Percentiles rank a stretch among this genome's conserved stretches.
Conservation (phyloP, 2,329 filamentous ascomycete genomes). For the Penicillium aurantiogriseum region DNA sequence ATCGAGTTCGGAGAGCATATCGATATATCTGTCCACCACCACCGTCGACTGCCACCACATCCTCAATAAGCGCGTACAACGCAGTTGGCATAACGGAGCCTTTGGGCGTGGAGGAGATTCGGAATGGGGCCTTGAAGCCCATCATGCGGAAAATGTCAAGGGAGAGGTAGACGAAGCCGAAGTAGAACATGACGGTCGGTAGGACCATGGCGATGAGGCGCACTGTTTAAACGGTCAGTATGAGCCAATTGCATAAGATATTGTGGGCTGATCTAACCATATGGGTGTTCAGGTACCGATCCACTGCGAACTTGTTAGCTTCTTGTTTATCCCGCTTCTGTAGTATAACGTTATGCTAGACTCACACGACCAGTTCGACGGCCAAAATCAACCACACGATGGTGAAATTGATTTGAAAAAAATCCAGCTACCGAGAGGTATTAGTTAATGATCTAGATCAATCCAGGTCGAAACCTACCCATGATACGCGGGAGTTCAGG, state of each 20-base stretch:
- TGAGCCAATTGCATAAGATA: background rate
- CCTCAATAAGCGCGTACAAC: conserved; percentile 65
- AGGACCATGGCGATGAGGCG: conserved; percentile 47
- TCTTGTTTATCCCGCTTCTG: background rate
- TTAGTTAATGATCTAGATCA: conserved; percentile 5
- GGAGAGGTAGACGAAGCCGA: conserved; percentile 42
- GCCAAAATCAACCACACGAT: conserved; percentile 46
- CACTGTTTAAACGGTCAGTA: conserved; percentile 27
- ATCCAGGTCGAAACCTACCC: conserved; percentile 30
- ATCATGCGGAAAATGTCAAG: conserved; percentile 44
- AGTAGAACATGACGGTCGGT: conserved; percentile 48
- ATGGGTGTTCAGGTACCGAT: conserved; percentile 42
- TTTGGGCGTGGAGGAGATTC: conserved; percentile 63
- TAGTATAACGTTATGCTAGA: conserved; percentile 4
- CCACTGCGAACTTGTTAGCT: conserved; percentile 33
- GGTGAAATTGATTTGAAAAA: conserved; percentile 49
- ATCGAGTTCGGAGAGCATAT: conserved; percentile 51
- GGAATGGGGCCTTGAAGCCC: conserved; percentile 56
- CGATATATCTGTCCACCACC: conserved; percentile 57
- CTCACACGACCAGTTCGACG: conserved; percentile 45
- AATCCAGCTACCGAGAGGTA: conserved; percentile 37
- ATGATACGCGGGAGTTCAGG: conserved; percentile 44
- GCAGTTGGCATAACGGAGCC: conserved; percentile 59
- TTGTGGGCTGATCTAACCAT: conserved; percentile 31
- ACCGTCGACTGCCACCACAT: conserved; percentile 66